A percentile compares a stretch with the other conserved stretches of the same genome.
phyloP scores from a whole-genome alignment of 2,329 filamentous ascomycete genomes.

The Fusarium floridanum region DNA sequence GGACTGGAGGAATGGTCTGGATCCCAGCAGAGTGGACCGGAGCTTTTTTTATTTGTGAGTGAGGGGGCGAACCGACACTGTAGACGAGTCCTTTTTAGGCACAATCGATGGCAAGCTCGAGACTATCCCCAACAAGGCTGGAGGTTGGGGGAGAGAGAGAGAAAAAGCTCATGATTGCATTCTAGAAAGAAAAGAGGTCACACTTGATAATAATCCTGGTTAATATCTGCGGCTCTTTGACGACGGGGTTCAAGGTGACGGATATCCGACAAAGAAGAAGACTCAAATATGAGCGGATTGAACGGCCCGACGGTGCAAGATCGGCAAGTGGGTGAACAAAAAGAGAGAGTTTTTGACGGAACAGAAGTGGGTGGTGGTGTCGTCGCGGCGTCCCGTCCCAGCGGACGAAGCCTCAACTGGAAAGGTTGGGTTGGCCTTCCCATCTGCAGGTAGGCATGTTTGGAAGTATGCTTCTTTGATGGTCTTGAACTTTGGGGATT shows the following conservation, averaged over 20 bases:
- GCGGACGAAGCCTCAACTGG: slow-evolving; percentile 28
- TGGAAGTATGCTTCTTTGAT: slow-evolving; percentile 31
- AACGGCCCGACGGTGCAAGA: slow-evolving; percentile 33
- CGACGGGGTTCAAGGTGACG: slow-evolving; percentile 19
- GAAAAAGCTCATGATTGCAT: slow-evolving; percentile 15
- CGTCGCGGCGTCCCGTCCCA: slow-evolving; percentile 15
- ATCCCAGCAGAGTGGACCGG: slow-evolving; percentile 38
- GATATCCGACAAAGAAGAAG: background rate
- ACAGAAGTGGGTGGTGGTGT: slow-evolving; percentile 10
- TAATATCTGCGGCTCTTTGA: slow-evolving; percentile 34
- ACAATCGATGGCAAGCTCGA: slow-evolving; percentile 2
- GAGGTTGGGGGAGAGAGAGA: slow-evolving; percentile 25
- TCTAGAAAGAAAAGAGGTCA: slow-evolving; percentile 23
- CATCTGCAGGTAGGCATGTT: background rate
- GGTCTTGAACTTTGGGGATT: slow-evolving; percentile 4
- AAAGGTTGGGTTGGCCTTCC: slow-evolving; percentile 28
- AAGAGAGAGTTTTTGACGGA: slow-evolving; percentile 2
- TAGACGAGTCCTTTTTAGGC: slow-evolving; percentile 33
- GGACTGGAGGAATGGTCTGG: slow-evolving; percentile 40
- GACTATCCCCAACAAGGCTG: slow-evolving; percentile 39
- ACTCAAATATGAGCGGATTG: slow-evolving; percentile 17
- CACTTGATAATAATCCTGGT: background rate
- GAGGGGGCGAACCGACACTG: slow-evolving; percentile 12
- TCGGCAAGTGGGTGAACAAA: slow-evolving; percentile 16
- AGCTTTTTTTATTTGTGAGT: background rate